These are phyloP conservation scores for Nasturtium officinale DNA, from an alignment of 345 rosid species.

Conservation along the genomic window DNA sequence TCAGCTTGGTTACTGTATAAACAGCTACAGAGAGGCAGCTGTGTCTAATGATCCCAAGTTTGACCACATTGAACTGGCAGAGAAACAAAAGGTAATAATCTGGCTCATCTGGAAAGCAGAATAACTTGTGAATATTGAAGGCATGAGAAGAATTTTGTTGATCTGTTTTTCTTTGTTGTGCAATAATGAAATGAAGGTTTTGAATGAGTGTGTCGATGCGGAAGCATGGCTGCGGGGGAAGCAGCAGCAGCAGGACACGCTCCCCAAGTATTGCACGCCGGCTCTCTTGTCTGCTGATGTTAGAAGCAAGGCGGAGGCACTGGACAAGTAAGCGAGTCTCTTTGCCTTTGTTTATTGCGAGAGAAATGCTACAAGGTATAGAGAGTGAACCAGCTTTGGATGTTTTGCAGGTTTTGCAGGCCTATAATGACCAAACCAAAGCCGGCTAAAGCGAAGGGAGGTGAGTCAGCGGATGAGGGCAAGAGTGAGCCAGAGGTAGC, in stretches of 20 bases:
- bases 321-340: conserved; percentile 67
- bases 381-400: not conserved
- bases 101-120: not conserved
- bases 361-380: not conserved
- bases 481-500: conserved; percentile 53
- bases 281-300: conserved; percentile 81
- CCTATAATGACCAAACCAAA: conserved; percentile 94
- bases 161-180: not conserved
- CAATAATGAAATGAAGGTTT: conserved; percentile 52
- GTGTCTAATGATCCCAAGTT: conserved; percentile 77
- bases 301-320: conserved; percentile 75
- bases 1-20: conserved; percentile 72
- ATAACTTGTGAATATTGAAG: not conserved
- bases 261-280: conserved; percentile 78
- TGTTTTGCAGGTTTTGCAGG: conserved; percentile 67
- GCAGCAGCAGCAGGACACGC: conserved; percentile 78
- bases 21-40: conserved; percentile 90
- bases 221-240: conserved; percentile 94
- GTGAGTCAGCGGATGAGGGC: conserved; percentile 21
- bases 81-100: conserved; percentile 77
- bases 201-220: conserved; percentile 84
- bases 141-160: not conserved
- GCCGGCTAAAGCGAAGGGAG: conserved; percentile 63
- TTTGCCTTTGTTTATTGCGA: not conserved
- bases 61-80: conserved; percentile 90